phyloP scores from a whole-genome alignment of 2,329 filamentous ascomycete genomes.

The Aspergillus tamarii region DNA sequence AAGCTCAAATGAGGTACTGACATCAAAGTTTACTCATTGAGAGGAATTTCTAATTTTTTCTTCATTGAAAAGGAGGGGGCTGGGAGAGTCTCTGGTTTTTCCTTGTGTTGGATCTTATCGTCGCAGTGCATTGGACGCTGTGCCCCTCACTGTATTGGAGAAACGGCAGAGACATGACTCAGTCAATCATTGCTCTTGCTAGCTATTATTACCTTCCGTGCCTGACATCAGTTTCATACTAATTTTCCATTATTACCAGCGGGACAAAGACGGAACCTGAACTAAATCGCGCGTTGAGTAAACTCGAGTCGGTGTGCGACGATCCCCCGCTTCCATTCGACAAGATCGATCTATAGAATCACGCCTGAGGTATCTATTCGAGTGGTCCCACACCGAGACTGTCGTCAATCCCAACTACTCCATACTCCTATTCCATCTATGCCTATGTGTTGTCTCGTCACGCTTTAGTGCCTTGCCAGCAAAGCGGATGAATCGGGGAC shows the following conservation, averaged over 20 bases:
- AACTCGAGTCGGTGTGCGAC: conserved; percentile 1
- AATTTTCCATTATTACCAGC: neutral
- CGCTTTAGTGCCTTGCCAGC: neutral
- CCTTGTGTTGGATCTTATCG: neutral
- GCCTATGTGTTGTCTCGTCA: conserved; percentile 2
- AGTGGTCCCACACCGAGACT: neutral
- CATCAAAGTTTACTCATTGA: neutral
- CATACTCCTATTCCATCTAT: neutral
- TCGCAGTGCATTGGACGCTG: neutral
- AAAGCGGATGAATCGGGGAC: neutral
- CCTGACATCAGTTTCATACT: conserved; percentile 8
- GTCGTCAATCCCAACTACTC: neutral
- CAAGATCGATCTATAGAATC: neutral
- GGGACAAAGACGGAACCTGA: neutral
- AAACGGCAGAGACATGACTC: neutral
- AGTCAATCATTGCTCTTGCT: neutral
- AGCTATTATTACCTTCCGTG: conserved; percentile 4
- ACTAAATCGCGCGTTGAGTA: neutral
- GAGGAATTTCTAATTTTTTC: neutral
- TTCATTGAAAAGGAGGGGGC: conserved; percentile 5
- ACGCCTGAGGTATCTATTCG: neutral
- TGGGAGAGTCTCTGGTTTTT: neutral
- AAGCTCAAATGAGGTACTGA: conserved; percentile 1
- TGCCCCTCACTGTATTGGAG: conserved; percentile 10
- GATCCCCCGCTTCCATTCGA: neutral